phyloP scores from a whole-genome alignment of 2,329 filamentous ascomycete species.

The Scytalidium lignicola region DNA sequence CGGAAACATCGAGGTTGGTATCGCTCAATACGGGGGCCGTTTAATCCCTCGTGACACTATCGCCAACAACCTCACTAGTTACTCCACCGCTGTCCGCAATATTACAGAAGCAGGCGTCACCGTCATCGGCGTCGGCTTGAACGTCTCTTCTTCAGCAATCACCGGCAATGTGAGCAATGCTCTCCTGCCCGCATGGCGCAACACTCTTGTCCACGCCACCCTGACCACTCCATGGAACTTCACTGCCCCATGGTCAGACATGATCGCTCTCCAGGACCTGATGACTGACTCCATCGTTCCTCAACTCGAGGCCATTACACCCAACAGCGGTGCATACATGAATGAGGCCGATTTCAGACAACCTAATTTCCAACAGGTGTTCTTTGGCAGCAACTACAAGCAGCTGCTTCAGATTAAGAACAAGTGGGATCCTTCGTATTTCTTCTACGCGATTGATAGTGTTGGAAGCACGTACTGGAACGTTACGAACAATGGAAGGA shows the following conservation, averaged over 20 bases:
- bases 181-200: conserved; percentile 37
- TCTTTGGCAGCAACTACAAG: conserved; percentile 43
- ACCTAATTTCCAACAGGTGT: conserved; percentile 36
- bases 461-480: conserved; percentile 50
- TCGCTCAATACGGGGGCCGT: conserved; percentile 36
- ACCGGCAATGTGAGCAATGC: conserved; percentile 26
- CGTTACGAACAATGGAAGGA: conserved; percentile 33
- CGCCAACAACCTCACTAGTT: conserved; percentile 15
- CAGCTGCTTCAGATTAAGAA: conserved; percentile 40
- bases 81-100: conserved; percentile 23
- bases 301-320: conserved; percentile 33
- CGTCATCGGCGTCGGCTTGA: conserved; percentile 28
- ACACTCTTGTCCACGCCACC: conserved; percentile 28
- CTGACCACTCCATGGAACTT: conserved; percentile 31
- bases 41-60: conserved; percentile 35
- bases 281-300: conserved; percentile 29
- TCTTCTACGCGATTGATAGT: conserved; percentile 43
- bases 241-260: conserved; percentile 22
- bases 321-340: conserved; percentile 40
- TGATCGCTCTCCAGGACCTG: conserved; percentile 22
- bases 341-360: conserved; percentile 47
- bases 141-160: conserved; percentile 20
- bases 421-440: conserved; percentile 39
- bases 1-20: conserved; percentile 20
- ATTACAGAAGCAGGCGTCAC: conserved; percentile 29